Evolutionary conservation across 2,329 filamentous ascomycete species (phyloP), one percentile per base, ranked within the genome.

Genomic region (Tolypocladium nubicola): DNA sequence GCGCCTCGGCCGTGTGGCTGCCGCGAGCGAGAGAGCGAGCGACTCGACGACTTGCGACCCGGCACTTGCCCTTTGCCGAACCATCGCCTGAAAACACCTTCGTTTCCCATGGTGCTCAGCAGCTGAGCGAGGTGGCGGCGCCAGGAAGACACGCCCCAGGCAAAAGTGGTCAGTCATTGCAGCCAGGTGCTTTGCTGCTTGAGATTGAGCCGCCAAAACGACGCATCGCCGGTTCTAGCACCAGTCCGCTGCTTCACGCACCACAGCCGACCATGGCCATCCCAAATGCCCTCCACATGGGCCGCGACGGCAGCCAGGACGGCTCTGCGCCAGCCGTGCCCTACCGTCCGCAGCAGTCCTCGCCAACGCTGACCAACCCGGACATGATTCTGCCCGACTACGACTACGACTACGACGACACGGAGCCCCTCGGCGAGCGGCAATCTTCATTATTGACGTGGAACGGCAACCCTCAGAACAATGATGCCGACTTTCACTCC

Each of bases 371-470:
- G 66, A 95, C 90, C 57, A 95, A 96, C 71, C 90, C 91, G 55
- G 92, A 96, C 70, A 92, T 96, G 90, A 96, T 97, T 66, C 76
- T 97, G 55, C 92, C 92, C 60, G 85, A 88, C 68, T 85, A 86
- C 67, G 82, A 84, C 62, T 26, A 26, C 23, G 4, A 26, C 26
- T 30, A 5, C 26, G 26, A 30, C 26, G 79, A 79, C 70, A 68
- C 81, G 69, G 73, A 80, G 67, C 76, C 79, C 68, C 75, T 79
- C 67, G 73, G 82, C 69, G 67, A 76, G 66, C 72, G 73, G 58
- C 78, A 79, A 59, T 76, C 79, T 65, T 73, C 77, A 37, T 65
- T 82, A n/a, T 73, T 71, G 62, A 74, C 77, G 70, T 82, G 80
- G 81, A 78, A 78, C 61, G 76, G 75, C 62, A 64, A 72, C 13